phyloP scores from a whole-genome alignment of 2,329 filamentous ascomycete genomes.

The Thielaviopsis ethacetica region DNA sequence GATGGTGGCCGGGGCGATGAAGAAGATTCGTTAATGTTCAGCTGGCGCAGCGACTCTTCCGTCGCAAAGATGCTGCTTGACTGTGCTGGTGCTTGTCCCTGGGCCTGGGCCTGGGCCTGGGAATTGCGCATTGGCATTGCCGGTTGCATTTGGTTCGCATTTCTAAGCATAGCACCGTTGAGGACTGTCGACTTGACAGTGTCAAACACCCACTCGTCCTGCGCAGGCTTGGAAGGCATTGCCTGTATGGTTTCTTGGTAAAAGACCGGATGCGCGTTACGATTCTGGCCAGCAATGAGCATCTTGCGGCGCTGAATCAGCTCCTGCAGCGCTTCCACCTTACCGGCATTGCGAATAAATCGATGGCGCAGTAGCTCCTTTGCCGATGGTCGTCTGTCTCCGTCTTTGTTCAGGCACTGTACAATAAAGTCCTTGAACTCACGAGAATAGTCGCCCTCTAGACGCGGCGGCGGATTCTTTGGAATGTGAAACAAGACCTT shows the following conservation, averaged over 20 bases:
- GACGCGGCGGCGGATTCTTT: conserved; percentile 66
- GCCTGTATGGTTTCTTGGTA: conserved; percentile 84
- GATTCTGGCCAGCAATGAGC: conserved; percentile 59
- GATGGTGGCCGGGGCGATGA: conserved; percentile 40
- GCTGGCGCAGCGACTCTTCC: conserved; percentile 43
- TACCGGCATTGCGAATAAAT: conserved; percentile 77
- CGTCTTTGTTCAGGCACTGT: conserved; percentile 82
- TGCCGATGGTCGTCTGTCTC: conserved; percentile 66
- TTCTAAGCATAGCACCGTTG: not conserved
- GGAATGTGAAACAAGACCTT: conserved; percentile 86
- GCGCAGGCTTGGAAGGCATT: conserved; percentile 47
- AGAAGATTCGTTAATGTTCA: conserved; percentile 41
- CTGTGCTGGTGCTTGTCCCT: not conserved
- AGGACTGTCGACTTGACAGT: conserved; percentile 60
- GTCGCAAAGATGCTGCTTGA: conserved; percentile 17
- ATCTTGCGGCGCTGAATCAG: conserved; percentile 69
- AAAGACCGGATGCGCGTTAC: conserved; percentile 58
- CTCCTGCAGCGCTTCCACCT: conserved; percentile 75
- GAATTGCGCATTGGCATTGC: conserved; percentile 1
- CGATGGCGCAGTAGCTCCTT: conserved; percentile 76
- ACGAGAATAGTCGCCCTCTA: conserved; percentile 74
- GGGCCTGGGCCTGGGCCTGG: not conserved
- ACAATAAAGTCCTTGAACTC: conserved; percentile 92
- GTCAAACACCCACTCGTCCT: conserved; percentile 91
- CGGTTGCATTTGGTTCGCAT: not conserved